phyloP scores from a whole-genome alignment of 179 eudicot species.

The Sideroxylon spinosum region DNA sequence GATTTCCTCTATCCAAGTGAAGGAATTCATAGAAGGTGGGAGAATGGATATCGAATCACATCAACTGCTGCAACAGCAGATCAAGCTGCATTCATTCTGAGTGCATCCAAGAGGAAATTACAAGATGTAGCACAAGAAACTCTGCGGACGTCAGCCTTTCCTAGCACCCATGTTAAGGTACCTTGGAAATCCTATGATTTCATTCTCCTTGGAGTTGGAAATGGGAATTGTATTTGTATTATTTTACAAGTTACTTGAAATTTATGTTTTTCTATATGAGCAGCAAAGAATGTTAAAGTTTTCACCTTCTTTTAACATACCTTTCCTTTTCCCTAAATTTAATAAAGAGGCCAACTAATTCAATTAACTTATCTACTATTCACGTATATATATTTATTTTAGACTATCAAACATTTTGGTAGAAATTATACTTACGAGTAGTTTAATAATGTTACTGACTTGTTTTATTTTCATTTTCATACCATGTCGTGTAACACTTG shows the following conservation, averaged over 20 bases:
- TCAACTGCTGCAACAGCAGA: conserved; percentile 55
- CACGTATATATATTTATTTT: neutral
- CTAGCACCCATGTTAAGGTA: conserved; percentile 53
- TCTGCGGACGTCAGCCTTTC: conserved; percentile 54
- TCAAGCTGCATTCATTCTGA: conserved; percentile 57
- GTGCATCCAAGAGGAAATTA: conserved; percentile 37
- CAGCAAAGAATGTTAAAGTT: too few relatives aligned
- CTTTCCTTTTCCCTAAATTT: neutral
- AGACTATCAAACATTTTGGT: neutral
- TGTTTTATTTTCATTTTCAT: neutral
- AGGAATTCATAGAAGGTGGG: conserved; percentile 67
- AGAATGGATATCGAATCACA: conserved; percentile 51
- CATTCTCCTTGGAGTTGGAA: neutral
- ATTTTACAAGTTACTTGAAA: too few relatives aligned
- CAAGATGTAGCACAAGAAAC: conserved; percentile 55
- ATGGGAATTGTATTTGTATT: too few relatives aligned
- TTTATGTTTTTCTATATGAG: too few relatives aligned
- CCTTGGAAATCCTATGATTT: neutral
- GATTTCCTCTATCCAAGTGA: conserved; percentile 76
- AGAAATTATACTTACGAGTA: neutral
- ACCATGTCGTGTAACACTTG: neutral
- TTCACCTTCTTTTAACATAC: neutral
- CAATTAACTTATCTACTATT: neutral
- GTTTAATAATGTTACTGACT: neutral
- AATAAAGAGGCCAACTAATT: neutral